These are phyloP conservation scores for Cyclostephanos invisitatus DNA, from an alignment of 108 stramenopile species.

Conservation along the genomic window DNA sequence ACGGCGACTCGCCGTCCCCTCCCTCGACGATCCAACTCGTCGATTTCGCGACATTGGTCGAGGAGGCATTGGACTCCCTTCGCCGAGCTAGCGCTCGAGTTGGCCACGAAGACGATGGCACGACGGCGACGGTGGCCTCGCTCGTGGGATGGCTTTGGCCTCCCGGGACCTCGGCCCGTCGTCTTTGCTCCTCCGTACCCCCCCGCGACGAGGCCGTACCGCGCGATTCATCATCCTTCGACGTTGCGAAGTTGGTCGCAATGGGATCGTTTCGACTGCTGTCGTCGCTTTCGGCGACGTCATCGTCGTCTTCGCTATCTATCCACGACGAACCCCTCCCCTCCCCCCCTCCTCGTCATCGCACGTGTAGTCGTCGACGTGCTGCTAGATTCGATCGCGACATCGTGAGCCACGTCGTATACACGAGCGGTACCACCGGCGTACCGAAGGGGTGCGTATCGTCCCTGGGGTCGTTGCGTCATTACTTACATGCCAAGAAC, in stretches of 20 bases:
- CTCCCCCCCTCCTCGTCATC: background rate
- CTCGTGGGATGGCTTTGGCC: conserved; percentile 14
- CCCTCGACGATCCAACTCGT: conserved; percentile 14
- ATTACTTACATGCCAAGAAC: conserved; percentile 75
- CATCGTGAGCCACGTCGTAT: conserved; percentile 80
- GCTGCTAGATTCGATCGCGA: background rate
- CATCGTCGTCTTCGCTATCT: background rate
- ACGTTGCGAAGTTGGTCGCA: conserved; percentile 34
- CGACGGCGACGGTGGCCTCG: background rate
- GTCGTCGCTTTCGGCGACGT: background rate
- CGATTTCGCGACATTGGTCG: conserved; percentile 19
- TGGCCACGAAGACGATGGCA: background rate
- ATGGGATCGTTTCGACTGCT: conserved; percentile 13
- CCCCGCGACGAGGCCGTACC: conserved; percentile 5
- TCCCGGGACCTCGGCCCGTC: background rate
- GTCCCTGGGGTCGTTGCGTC: conserved; percentile 59
- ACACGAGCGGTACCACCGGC: conserved; percentile 96
- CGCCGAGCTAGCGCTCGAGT: no score
- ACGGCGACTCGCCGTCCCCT: background rate
- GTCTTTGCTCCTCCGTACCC: conserved; percentile 6
- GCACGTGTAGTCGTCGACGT: background rate
- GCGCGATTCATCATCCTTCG: conserved; percentile 5
- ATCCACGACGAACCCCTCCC: background rate
- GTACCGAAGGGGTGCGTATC: conserved; percentile 90
- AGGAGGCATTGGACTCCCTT: conserved; percentile 5